phyloP scores from a whole-genome alignment of 371 early-diverging fungal species.

The Rhizopus stolonifer region DNA sequence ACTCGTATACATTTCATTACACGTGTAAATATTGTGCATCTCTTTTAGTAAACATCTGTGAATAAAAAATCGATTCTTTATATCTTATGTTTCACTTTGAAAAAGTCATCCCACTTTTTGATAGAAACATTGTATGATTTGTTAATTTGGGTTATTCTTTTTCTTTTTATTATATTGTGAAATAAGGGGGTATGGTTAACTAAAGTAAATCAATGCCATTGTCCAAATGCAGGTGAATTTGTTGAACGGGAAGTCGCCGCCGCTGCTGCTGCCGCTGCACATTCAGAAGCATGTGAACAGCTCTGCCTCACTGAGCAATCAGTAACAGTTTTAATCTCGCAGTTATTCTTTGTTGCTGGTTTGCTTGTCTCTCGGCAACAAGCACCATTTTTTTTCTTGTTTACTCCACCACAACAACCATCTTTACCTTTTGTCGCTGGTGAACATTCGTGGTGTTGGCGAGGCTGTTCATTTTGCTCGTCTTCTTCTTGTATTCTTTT shows the following conservation, averaged over 20 bases:
- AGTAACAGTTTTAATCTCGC: background rate
- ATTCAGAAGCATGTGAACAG: conserved; percentile 8
- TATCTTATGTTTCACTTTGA: background rate
- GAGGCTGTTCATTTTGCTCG: background rate
- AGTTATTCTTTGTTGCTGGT: background rate
- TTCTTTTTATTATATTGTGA: background rate
- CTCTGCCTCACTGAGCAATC: conserved; percentile 4
- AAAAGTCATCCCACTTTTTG: too few species aligned
- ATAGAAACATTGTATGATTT: too few species aligned
- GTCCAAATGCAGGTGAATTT: too few species aligned
- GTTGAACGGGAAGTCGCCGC: too few species aligned
- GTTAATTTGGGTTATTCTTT: too few species aligned
- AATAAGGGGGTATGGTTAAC: too few species aligned
- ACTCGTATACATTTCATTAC: background rate
- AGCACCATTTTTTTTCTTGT: conserved; percentile 18
- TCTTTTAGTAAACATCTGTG: background rate
- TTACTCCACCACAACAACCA: conserved; percentile 25
- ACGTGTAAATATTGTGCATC: conserved; percentile 3
- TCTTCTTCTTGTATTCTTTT: background rate
- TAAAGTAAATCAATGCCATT: too few species aligned
- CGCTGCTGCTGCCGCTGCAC: background rate
- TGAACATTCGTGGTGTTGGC: conserved; percentile 2
- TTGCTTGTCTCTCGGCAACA: background rate
- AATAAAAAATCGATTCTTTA: background rate
- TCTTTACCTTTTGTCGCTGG: conserved; percentile 14